A percentile compares a stretch with the other conserved stretches of the same genome.
These are phyloP conservation scores for Diplocarpon mali DNA, from an alignment of 2,329 filamentous ascomycete genomes.

Conservation along the genomic window DNA sequence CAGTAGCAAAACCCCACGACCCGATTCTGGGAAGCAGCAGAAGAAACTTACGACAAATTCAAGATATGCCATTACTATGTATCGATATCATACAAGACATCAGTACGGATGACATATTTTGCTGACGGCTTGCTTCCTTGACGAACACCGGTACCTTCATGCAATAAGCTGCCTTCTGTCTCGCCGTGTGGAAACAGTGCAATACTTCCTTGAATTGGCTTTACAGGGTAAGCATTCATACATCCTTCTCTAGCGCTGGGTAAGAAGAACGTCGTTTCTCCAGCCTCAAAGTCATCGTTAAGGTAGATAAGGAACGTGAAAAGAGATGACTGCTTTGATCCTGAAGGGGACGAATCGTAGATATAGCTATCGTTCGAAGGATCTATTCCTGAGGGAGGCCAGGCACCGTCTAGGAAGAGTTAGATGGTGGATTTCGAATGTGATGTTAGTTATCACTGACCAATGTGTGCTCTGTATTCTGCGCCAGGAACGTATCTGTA, in stretches of 20 bases:
- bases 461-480: slow-evolving; percentile 60
- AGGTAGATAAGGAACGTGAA: slow-evolving; percentile 61
- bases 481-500: slow-evolving; percentile 64
- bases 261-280: slow-evolving; percentile 61
- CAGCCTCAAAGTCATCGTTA: slow-evolving; percentile 61
- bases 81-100: slow-evolving; percentile 57
- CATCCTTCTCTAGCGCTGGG: slow-evolving; percentile 52
- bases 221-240: slow-evolving; percentile 58
- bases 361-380: slow-evolving; percentile 38
- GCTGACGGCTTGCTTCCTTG: slow-evolving; percentile 45
- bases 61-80: background rate
- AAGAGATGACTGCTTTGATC: slow-evolving; percentile 51
- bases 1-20: no score
- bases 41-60: no score
- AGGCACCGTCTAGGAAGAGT: slow-evolving; percentile 45
- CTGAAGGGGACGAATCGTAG: slow-evolving; percentile 52
- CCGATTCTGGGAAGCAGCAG: no score
- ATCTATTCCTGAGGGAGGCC: slow-evolving; percentile 58
- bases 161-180: slow-evolving; percentile 50
- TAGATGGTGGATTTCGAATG: background rate
- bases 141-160: slow-evolving; percentile 61
- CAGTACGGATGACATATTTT: slow-evolving; percentile 59
- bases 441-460: slow-evolving; percentile 9
- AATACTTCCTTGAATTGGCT: slow-evolving; percentile 56
- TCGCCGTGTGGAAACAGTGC: slow-evolving; percentile 63